Evolutionary conservation across 1,284 basidiomycete species (phyloP).

Genomic region (Xanthoconium separans): DNA sequence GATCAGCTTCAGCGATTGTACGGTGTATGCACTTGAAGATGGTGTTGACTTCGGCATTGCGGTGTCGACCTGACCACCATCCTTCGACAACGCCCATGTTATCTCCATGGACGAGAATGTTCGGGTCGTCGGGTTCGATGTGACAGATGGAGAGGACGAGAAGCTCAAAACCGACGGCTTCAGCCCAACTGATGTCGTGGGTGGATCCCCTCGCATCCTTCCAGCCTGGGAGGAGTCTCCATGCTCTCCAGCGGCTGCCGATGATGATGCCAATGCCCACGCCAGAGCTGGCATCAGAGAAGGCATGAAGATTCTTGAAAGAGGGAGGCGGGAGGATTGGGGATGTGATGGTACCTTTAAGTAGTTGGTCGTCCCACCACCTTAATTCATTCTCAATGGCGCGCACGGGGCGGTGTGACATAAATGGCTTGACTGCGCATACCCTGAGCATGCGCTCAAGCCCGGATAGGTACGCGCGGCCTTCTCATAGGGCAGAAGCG

Average conservation of each 20-base stretch:
- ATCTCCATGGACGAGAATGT: slow-evolving; percentile 30
- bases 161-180: slow-evolving; percentile 17
- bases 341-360: not conserved
- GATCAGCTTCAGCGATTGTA: too few species aligned
- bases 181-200: slow-evolving; percentile 17
- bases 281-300: slow-evolving; percentile 4
- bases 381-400: not conserved
- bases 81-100: not conserved
- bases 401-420: not conserved
- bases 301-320: accelerated
- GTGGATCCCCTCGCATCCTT: not conserved
- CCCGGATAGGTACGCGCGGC: slow-evolving; percentile 4
- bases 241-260: not conserved
- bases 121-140: not conserved
- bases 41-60: not conserved
- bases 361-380: too few species aligned
- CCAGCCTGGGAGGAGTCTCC: slow-evolving; percentile 2
- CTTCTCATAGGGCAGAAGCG: not conserved
- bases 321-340: not conserved
- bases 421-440: not conserved
- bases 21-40: not conserved
- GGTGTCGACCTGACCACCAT: not conserved
- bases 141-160: slow-evolving; percentile 23
- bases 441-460: slow-evolving; percentile 3
- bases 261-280: not conserved